Evolutionary conservation across 2,329 filamentous ascomycete species (phyloP).

Genomic region (Alternaria longipes): DNA sequence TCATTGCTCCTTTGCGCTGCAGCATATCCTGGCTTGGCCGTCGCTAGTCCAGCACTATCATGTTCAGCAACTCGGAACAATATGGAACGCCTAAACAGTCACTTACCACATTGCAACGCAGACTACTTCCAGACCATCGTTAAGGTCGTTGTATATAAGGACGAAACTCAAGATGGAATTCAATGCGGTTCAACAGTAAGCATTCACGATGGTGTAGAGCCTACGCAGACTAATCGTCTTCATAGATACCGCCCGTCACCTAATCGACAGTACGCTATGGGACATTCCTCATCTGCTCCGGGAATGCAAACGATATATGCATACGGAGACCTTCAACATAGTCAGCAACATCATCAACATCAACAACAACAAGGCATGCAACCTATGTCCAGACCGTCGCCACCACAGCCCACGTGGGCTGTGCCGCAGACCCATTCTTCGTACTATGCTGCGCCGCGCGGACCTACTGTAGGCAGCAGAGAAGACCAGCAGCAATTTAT

Average conservation of each 20-base stretch:
- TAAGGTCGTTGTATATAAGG: conserved; percentile 37
- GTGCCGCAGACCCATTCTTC: conserved; percentile 45
- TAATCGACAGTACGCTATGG: conserved; percentile 47
- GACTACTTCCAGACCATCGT: conserved; percentile 29
- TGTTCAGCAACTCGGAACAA: conserved; percentile 25
- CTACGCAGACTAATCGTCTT: conserved; percentile 31
- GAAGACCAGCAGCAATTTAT: conserved; percentile 39
- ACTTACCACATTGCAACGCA: conserved; percentile 38
- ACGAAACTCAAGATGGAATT: conserved; percentile 53
- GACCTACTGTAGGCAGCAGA: conserved; percentile 31
- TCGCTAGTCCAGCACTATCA: conserved; percentile 32
- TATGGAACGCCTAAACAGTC: conserved; percentile 32
- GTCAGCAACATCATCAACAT: conserved; percentile 32
- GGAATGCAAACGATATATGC: conserved; percentile 50
- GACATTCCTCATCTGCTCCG: conserved; percentile 41
- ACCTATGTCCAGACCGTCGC: conserved; percentile 44
- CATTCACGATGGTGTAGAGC: conserved; percentile 12
- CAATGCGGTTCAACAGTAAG: conserved; percentile 55
- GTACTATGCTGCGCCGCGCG: conserved; percentile 42
- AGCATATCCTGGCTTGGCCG: conserved; percentile 26
- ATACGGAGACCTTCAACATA: conserved; percentile 40
- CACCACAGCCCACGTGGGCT: conserved; percentile 47
- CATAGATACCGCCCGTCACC: conserved; percentile 50
- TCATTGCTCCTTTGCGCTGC: conserved; percentile 40
- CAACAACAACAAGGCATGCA: conserved; percentile 25